A percentile compares a stretch with the other conserved stretches of the same genome.
Conservation (phyloP, 139 green algal genomes). For the Chloropicon primus region DNA sequence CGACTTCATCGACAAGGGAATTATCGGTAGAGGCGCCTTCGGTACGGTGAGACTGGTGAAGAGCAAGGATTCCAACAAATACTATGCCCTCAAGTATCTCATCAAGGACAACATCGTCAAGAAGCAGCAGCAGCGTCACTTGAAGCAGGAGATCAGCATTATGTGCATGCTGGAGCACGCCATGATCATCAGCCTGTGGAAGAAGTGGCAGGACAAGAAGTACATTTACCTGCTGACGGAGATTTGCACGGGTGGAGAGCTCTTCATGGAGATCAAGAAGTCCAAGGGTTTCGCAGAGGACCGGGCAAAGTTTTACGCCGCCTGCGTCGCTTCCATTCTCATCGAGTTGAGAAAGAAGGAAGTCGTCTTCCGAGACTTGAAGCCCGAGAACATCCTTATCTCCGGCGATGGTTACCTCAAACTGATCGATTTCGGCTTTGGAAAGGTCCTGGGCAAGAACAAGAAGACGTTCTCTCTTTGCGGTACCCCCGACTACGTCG, state of each 20-base stretch:
- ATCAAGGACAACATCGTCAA: not conserved
- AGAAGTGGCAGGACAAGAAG: not conserved
- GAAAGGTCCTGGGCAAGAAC: conserved; percentile 45
- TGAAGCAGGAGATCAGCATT: not conserved
- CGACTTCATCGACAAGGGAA: not conserved
- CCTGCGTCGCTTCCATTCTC: not conserved
- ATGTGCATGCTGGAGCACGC: not conserved
- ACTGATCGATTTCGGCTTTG: conserved; percentile 71
- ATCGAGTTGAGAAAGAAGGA: conserved; percentile 25
- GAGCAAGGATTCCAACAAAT: not conserved
- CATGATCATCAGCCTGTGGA: not conserved
- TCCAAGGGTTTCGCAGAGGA: not conserved
- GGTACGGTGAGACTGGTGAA: not conserved
- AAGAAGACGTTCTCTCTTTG: conserved; percentile 69
- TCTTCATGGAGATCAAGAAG: not conserved
- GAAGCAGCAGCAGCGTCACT: not conserved
- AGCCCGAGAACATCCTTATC: conserved; percentile 58
- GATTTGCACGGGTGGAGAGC: not conserved
- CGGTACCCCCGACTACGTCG: conserved; percentile 70
- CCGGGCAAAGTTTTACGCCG: not conserved
- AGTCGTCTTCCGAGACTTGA: conserved; percentile 63
- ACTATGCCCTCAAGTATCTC: not conserved
- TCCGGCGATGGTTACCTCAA: conserved; percentile 58
- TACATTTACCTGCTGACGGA: not conserved
- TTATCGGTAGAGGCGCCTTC: not conserved